Percentiles rank a stretch among this genome's conserved stretches.
phyloP scores from a whole-genome alignment of 2,329 filamentous ascomycete genomes.

The Aspergillus latus region DNA sequence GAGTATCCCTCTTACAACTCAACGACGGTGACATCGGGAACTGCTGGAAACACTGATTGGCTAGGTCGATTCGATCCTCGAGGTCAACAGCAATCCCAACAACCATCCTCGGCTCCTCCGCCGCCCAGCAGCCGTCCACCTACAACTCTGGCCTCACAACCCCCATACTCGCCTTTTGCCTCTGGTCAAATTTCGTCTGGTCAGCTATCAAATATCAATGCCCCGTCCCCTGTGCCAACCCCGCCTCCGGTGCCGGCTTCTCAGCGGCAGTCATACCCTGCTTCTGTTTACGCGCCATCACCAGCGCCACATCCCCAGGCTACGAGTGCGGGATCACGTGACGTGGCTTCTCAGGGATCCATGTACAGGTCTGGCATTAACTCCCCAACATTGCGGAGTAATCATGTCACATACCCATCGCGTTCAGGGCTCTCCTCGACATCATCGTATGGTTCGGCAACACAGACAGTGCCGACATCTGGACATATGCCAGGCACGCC shows the following conservation, averaged over 20 bases:
- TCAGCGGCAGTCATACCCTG: conserved; percentile 33
- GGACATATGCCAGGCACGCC: conserved; percentile 32
- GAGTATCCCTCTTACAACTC: conserved; percentile 36
- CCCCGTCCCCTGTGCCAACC: conserved; percentile 37
- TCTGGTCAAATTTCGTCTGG: conserved; percentile 27
- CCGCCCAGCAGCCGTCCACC: conserved; percentile 25
- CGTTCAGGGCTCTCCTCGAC: conserved; percentile 30
- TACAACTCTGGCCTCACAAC: conserved; percentile 26
- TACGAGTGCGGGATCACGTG: conserved; percentile 29
- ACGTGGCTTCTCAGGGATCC: conserved; percentile 28
- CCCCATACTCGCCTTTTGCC: conserved; percentile 32
- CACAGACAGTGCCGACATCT: conserved; percentile 26
- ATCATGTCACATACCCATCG: conserved; percentile 30
- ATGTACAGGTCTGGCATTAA: conserved; percentile 26
- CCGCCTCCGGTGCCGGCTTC: conserved; percentile 30
- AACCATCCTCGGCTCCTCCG: conserved; percentile 24
- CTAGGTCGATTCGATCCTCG: conserved; percentile 45
- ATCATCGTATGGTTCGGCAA: conserved; percentile 29
- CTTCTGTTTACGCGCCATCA: conserved; percentile 31
- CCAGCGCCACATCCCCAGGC: conserved; percentile 27
- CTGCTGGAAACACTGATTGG: conserved; percentile 41
- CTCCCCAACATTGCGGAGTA: conserved; percentile 35
- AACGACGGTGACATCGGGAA: conserved; percentile 25
- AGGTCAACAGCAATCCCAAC: conserved; percentile 33
- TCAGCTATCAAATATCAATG: conserved; percentile 28